Conservation (phyloP, 2,329 filamentous ascomycete species). For the Apiospora arundinis region DNA sequence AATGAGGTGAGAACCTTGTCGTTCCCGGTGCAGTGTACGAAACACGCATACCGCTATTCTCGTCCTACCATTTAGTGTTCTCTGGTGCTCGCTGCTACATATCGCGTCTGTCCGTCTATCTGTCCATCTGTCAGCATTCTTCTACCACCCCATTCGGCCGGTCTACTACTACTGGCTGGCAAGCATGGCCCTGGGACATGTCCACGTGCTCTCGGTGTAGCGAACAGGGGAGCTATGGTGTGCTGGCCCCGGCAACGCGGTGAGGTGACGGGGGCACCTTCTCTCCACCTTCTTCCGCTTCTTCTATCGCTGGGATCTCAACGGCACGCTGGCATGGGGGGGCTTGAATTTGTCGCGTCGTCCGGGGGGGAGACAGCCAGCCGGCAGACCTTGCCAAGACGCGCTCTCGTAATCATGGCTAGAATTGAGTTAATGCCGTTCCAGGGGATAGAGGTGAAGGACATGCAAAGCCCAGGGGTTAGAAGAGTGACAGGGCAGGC, state of each 20-base stretch:
- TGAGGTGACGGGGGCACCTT: not conserved
- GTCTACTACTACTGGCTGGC: not conserved
- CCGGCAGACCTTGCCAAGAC: not conserved
- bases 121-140: not conserved
- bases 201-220: slow-evolving; percentile 14
- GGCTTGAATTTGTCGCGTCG: not conserved
- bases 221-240: not conserved
- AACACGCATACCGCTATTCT: not conserved
- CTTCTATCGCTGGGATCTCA: slow-evolving; percentile 2
- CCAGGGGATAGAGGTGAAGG: not conserved
- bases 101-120: too few species aligned
- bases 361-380: not conserved
- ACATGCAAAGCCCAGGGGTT: slow-evolving; percentile 10
- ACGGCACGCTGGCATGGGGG: not conserved
- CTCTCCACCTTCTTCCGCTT: slow-evolving; percentile 18
- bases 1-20: slow-evolving; percentile 20
- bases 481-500: not conserved
- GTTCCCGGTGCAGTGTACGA: not conserved
- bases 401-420: not conserved
- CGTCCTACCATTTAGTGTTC: not conserved
- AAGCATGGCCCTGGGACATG: not conserved
- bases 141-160: not conserved
- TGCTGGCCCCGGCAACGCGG: slow-evolving; percentile 9
- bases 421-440: not conserved
- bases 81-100: not conserved